phyloP scores from a whole-genome alignment of 164 flowering plant species.

The Kingdonia uniflora region DNA sequence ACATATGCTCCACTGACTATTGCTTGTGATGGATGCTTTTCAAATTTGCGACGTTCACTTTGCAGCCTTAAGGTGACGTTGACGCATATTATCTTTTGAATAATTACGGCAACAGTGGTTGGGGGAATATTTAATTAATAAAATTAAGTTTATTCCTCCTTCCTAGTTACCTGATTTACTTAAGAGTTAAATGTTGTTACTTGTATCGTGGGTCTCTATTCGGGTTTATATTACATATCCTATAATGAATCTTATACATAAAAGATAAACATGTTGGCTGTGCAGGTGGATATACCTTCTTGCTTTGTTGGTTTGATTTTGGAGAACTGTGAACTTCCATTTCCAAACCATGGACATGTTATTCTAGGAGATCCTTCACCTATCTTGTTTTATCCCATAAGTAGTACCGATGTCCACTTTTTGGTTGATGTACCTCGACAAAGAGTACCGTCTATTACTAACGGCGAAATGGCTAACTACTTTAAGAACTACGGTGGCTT shows the following conservation, averaged over 20 bases:
- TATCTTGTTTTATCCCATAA: constrained; percentile 78
- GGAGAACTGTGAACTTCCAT: constrained; percentile 82
- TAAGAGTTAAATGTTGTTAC: no score
- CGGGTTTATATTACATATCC: no score
- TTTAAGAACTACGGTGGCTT: constrained; percentile 74
- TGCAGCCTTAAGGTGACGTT: constrained; percentile 61
- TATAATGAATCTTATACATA: background rate
- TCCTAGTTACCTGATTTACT: no score
- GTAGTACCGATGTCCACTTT: constrained; percentile 80
- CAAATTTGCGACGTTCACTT: constrained; percentile 82
- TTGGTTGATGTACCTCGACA: constrained; percentile 94
- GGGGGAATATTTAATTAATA: no score
- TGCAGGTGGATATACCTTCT: constrained; percentile 85
- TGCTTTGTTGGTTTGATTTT: constrained; percentile 82
- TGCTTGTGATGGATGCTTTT: constrained; percentile 93
- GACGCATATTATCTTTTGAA: background rate
- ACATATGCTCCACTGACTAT: constrained; percentile 80
- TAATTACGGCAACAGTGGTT: no score
- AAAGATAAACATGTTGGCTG: background rate
- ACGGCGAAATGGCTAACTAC: constrained; percentile 82
- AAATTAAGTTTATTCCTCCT: no score
- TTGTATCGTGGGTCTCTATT: no score
- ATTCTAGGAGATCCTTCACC: constrained; percentile 85
- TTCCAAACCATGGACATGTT: constrained; percentile 87
- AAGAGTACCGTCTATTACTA: constrained; percentile 82